Evolutionary conservation across 306 rosid species (phyloP).

Genomic region (Hippophae gyantsensis): DNA sequence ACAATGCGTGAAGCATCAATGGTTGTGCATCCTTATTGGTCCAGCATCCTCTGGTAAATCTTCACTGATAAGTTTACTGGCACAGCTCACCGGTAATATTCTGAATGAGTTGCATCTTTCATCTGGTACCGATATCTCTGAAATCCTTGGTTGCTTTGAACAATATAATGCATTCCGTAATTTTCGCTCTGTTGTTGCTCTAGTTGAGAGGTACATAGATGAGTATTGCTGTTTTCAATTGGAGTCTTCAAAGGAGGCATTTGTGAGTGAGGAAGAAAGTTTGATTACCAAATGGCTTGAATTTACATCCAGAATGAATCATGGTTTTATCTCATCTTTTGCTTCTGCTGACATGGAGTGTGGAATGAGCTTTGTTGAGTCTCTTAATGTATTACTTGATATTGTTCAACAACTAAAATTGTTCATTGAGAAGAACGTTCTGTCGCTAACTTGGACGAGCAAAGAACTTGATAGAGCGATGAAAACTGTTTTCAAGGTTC

Average conservation of each 20-base stretch:
- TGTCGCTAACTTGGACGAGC: conserved; percentile 29
- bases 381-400: conserved; percentile 45
- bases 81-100: conserved; percentile 75
- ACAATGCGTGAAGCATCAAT: conserved; percentile 63
- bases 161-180: conserved; percentile 68
- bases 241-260: conserved; percentile 28
- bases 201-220: conserved; percentile 45
- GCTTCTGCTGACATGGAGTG: conserved; percentile 28
- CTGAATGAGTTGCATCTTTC: conserved; percentile 83
- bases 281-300: conserved; percentile 45
- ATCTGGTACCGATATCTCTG: conserved; percentile 87
- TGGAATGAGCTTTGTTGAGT: conserved; percentile 34
- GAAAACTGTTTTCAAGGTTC: conserved; percentile 47
- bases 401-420: conserved; percentile 47
- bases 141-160: conserved; percentile 89
- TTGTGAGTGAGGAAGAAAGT: conserved; percentile 22
- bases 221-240: conserved; percentile 43
- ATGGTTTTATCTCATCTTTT: conserved; percentile 30
- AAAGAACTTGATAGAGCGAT: conserved; percentile 45
- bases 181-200: conserved; percentile 43
- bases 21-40: conserved; percentile 90
- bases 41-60: conserved; percentile 83
- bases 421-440: conserved; percentile 20
- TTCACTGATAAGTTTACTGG: conserved; percentile 68
- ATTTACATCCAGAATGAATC: conserved; percentile 31